Conservation (phyloP, 495 filamentous ascomycete genomes). For the Letharia lupina region DNA sequence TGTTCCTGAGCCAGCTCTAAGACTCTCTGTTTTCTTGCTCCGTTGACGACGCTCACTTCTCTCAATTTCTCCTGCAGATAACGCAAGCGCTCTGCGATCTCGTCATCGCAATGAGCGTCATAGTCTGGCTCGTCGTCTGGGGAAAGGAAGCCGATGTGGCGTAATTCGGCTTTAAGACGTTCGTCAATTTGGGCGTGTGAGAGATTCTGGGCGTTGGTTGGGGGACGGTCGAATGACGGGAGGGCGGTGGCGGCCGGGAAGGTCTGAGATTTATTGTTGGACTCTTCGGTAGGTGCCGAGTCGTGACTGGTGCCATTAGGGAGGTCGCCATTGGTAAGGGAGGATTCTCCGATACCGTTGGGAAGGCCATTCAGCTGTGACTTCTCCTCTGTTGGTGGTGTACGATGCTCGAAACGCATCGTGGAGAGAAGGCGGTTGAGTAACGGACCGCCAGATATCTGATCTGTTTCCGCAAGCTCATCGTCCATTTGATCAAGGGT, state of each 20-base stretch:
- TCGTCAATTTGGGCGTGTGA: constrained; percentile 83
- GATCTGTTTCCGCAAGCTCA: constrained; percentile 73
- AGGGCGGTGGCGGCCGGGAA: constrained; percentile 60
- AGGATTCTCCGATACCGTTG: constrained; percentile 43
- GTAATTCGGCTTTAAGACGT: constrained; percentile 80
- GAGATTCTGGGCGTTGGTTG: constrained; percentile 44
- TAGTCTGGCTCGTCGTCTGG: constrained; percentile 64
- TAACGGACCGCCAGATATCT: constrained; percentile 81
- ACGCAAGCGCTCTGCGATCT: constrained; percentile 81
- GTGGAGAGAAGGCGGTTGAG: constrained; percentile 73
- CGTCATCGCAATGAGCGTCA: constrained; percentile 86
- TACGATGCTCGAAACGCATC: constrained; percentile 73
- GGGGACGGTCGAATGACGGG: constrained; percentile 47
- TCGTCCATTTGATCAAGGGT: constrained; percentile 80
- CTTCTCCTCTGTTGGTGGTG: constrained; percentile 49
- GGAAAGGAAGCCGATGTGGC: constrained; percentile 84
- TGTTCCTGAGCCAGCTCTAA: constrained; percentile 78
- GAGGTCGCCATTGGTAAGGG: constrained; percentile 44
- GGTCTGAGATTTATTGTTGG: constrained; percentile 38
- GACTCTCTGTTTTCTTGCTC: constrained; percentile 77
- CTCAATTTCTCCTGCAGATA: constrained; percentile 74
- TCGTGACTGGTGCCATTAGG: constrained; percentile 45
- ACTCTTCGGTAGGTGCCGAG: constrained; percentile 33
- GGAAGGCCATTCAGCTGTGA: constrained; percentile 45
- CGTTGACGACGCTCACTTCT: constrained; percentile 74